phyloP scores from a whole-genome alignment of 192 early-diverging fungal species.

The Mortierella hygrophila region DNA sequence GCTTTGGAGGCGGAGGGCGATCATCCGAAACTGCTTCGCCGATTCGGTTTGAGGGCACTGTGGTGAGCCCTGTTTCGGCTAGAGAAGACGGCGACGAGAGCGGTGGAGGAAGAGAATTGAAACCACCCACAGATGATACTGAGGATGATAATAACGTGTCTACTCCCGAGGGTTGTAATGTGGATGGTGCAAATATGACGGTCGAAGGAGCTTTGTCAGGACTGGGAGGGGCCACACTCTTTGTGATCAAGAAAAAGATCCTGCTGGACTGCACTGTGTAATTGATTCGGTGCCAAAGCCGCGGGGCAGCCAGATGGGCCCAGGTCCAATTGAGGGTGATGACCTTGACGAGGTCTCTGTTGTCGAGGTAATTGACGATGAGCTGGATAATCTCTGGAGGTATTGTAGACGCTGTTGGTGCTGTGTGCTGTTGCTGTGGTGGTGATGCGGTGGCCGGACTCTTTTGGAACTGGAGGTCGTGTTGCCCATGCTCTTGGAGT shows the following conservation, averaged over 20 bases:
- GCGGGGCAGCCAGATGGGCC: conserved; percentile 31
- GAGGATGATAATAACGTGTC: background rate
- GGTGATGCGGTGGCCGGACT: background rate
- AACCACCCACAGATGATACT: background rate
- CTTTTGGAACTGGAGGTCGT: conserved; percentile 4
- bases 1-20: background rate
- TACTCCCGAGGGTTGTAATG: too few relatives aligned
- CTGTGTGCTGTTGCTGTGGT: background rate
- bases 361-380: conserved; percentile 49
- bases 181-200: background rate
- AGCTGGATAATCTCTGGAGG: conserved; percentile 53
- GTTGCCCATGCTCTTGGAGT: background rate
- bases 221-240: conserved; percentile 18
- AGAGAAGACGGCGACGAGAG: background rate
- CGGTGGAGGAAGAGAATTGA: too few relatives aligned
- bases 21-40: background rate
- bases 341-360: conserved; percentile 33
- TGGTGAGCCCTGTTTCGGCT: background rate
- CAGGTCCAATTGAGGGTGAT: conserved; percentile 50
- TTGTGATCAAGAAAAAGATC: conserved; percentile 51
- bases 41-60: background rate
- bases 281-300: conserved; percentile 35
- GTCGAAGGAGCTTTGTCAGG: background rate
- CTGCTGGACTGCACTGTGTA: conserved; percentile 25
- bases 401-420: background rate